These are phyloP conservation scores for Cyberlindnera euphorbiiphila DNA, from an alignment of 805 yeast species.

Conservation along the genomic window DNA sequence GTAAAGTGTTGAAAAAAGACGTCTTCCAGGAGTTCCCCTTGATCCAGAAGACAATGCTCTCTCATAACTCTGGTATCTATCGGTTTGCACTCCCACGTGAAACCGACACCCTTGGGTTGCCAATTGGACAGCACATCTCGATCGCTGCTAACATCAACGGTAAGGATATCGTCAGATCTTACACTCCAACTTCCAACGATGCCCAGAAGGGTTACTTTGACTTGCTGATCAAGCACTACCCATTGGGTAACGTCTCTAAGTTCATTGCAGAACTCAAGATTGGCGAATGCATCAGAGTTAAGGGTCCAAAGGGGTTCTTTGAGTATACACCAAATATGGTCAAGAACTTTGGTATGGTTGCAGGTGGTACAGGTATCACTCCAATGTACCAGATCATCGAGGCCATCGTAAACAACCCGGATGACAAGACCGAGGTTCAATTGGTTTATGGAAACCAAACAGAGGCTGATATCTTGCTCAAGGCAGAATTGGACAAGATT, in stretches of 20 bases:
- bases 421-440: conserved; percentile 70
- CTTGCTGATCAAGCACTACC: conserved; percentile 80
- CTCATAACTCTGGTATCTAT: conserved; percentile 80
- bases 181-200: conserved; percentile 85
- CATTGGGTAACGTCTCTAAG: conserved; percentile 78
- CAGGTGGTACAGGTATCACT: conserved; percentile 96
- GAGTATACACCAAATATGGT: conserved; percentile 78
- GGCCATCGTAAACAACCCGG: conserved; percentile 71
- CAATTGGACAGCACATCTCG: conserved; percentile 91
- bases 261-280: conserved; percentile 65
- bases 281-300: conserved; percentile 74
- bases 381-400: conserved; percentile 93
- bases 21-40: conserved; percentile 76
- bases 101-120: conserved; percentile 76
- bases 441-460: conserved; percentile 80
- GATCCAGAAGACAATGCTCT: conserved; percentile 66
- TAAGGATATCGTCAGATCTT: conserved; percentile 78
- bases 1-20: conserved; percentile 54
- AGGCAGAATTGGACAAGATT: conserved; percentile 71
- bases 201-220: conserved; percentile 80
- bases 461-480: conserved; percentile 76
- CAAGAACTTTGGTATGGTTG: conserved; percentile 77
- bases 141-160: conserved; percentile 73
- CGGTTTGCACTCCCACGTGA: conserved; percentile 78
- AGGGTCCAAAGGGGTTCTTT: conserved; percentile 91